phyloP scores from a whole-genome alignment of 495 filamentous ascomycete species.

The Recurvomyces mirabilis region DNA sequence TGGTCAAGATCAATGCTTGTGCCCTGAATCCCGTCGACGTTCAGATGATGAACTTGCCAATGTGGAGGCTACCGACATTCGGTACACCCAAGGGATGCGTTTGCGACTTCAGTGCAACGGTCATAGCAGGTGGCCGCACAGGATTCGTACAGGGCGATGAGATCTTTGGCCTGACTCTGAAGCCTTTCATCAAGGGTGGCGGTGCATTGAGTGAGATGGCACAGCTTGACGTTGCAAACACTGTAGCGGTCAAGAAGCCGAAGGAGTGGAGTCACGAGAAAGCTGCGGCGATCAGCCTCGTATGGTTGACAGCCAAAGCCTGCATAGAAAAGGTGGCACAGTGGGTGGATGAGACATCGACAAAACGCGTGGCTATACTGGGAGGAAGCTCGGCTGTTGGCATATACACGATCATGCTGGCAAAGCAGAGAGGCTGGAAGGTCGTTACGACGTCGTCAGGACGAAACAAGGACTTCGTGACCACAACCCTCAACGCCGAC shows the following conservation, averaged over 20 bases:
- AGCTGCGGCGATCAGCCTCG: constrained; percentile 23
- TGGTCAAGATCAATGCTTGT: constrained; percentile 24
- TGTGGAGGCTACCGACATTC: constrained; percentile 13
- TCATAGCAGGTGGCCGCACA: constrained; percentile 20
- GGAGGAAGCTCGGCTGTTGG: constrained; percentile 18
- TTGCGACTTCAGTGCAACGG: constrained; percentile 23
- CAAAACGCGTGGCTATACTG: constrained; percentile 21
- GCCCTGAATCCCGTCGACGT: constrained; percentile 29
- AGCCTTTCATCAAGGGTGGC: constrained; percentile 12
- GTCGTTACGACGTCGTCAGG: constrained; percentile 23
- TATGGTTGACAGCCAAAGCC: constrained; percentile 24
- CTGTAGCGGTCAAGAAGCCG: constrained; percentile 21
- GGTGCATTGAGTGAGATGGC: constrained; percentile 18
- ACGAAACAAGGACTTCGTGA: constrained; percentile 24
- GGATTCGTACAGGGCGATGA: constrained; percentile 20
- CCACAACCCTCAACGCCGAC: constrained; percentile 21
- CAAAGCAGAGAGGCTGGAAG: constrained; percentile 20
- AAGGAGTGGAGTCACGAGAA: constrained; percentile 23
- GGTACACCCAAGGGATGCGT: constrained; percentile 20
- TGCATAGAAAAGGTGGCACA: constrained; percentile 22
- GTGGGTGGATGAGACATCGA: constrained; percentile 18
- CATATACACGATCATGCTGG: constrained; percentile 20
- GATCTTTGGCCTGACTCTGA: constrained; percentile 27
- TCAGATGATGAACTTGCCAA: constrained; percentile 25
- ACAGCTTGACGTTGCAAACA: constrained; percentile 14